Conservation (phyloP, 148 eudicot genomes). For the Spergularia bocconei region DNA sequence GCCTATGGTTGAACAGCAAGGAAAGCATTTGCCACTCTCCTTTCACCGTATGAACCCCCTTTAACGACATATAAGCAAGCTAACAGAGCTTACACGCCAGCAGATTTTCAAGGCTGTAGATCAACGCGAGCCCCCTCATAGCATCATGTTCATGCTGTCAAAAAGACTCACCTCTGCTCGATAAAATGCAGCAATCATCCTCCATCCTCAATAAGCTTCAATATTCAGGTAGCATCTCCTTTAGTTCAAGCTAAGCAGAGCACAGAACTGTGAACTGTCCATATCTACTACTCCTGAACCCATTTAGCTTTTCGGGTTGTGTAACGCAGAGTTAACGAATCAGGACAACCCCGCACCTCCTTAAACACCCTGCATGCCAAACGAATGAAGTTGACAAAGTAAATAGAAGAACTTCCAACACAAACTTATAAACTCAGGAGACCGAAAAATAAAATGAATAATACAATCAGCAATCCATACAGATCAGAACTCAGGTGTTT, state of each 20-base stretch:
- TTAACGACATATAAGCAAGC: not conserved
- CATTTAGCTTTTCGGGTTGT: slow-evolving; percentile 1
- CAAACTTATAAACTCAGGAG: not conserved
- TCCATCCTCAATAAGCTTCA: not conserved
- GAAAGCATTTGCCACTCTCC: too few relatives aligned
- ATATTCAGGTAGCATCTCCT: not conserved
- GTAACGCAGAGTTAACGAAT: not conserved
- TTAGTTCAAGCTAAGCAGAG: not conserved
- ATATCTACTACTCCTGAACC: not conserved
- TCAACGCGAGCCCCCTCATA: not conserved
- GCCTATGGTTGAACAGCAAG: too few relatives aligned
- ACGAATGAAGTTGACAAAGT: not conserved
- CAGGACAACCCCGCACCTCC: not conserved
- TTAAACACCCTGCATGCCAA: slow-evolving; percentile 7
- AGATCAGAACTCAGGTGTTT: not conserved
- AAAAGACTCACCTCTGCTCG: not conserved
- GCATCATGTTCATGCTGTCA: not conserved
- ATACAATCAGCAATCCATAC: not conserved
- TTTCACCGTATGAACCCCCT: not conserved
- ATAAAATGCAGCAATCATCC: not conserved
- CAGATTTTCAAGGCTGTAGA: not conserved
- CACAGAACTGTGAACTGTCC: not conserved
- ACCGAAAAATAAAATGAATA: too few relatives aligned
- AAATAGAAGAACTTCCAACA: not conserved
- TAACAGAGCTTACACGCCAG: not conserved